Percentiles rank a stretch among this genome's conserved stretches.
These are phyloP conservation scores for Henningerozyma blattae DNA, from an alignment of 805 yeast genomes.

Conservation along the genomic window DNA sequence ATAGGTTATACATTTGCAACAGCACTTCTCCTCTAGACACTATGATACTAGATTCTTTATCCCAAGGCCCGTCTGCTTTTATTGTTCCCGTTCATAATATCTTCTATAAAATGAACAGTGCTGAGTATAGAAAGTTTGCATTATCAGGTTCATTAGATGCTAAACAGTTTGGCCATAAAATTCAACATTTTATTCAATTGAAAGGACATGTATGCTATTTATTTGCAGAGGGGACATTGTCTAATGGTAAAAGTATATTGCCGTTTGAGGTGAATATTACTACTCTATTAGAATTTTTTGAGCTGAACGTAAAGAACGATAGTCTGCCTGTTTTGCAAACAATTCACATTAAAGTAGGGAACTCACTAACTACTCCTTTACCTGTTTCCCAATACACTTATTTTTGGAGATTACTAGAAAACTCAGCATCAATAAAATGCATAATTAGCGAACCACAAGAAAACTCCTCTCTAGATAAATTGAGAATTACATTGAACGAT, in stretches of 20 bases:
- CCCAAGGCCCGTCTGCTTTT: slow-evolving; percentile 13
- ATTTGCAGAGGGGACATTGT: slow-evolving; percentile 73
- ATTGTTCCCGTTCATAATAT: slow-evolving; percentile 12
- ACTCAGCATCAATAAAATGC: slow-evolving; percentile 11
- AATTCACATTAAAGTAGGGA: slow-evolving; percentile 19
- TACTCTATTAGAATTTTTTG: slow-evolving; percentile 6
- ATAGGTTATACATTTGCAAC: slow-evolving; percentile 36
- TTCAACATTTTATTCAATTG: slow-evolving; percentile 10
- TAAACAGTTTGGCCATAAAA: slow-evolving; percentile 6
- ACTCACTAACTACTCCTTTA: slow-evolving; percentile 25
- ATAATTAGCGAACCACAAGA: slow-evolving; percentile 16
- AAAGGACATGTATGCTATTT: slow-evolving; percentile 38
- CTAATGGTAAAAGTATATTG: slow-evolving; percentile 70
- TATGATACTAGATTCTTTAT: slow-evolving; percentile 23
- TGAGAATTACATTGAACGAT: slow-evolving; percentile 26
- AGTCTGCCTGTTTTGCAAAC: slow-evolving; percentile 6
- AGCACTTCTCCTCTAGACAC: slow-evolving; percentile 37
- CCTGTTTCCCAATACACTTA: slow-evolving; percentile 7
- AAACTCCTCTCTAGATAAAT: slow-evolving; percentile 14
- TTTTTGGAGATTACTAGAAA: slow-evolving; percentile 11
- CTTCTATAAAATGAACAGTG: slow-evolving; percentile 8
- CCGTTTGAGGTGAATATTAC: slow-evolving; percentile 33
- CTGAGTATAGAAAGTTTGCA: slow-evolving; percentile 12
- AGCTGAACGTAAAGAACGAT: neutral
- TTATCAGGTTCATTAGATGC: slow-evolving; percentile 14